These are phyloP conservation scores for Penicillium soppii DNA, from an alignment of 495 filamentous ascomycete genomes.

Conservation along the genomic window DNA sequence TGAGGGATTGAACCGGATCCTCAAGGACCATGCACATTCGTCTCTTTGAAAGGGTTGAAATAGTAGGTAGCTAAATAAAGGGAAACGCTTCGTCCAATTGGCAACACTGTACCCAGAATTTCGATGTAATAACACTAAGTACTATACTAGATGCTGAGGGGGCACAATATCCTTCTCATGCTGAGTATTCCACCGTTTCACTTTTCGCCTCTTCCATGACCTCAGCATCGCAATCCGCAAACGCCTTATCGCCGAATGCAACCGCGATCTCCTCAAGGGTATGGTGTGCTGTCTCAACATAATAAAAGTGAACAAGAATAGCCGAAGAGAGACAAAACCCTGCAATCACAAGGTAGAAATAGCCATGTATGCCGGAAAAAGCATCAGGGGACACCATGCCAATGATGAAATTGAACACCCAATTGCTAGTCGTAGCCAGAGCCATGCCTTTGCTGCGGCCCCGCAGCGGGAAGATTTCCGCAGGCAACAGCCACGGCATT, in stretches of 20 bases:
- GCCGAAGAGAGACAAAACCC: constrained; percentile 58
- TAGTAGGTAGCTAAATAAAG: no score
- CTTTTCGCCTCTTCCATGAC: constrained; percentile 17
- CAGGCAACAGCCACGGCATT: constrained; percentile 68
- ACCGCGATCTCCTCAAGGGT: constrained; percentile 63
- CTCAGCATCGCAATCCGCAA: constrained; percentile 16
- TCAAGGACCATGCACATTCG: constrained; percentile 39
- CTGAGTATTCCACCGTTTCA: constrained; percentile 2
- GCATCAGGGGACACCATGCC: constrained; percentile 71
- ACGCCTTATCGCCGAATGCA: constrained; percentile 28
- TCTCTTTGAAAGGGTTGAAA: no score
- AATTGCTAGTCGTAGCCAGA: constrained; percentile 69
- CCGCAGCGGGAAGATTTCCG: constrained; percentile 70
- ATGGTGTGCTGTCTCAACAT: constrained; percentile 58
- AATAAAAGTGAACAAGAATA: constrained; percentile 63
- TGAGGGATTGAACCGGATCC: constrained; percentile 54
- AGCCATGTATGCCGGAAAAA: constrained; percentile 58
- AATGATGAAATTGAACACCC: constrained; percentile 77
- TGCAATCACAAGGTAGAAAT: constrained; percentile 69
- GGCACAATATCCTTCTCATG: background rate
- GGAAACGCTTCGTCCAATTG: no score
- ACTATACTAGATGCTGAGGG: no score
- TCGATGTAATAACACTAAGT: no score
- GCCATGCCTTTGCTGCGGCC: constrained; percentile 68
- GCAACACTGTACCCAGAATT: no score